Conservation (phyloP, 2,329 filamentous ascomycete genomes). For the Dothiorella sarmentorum region DNA sequence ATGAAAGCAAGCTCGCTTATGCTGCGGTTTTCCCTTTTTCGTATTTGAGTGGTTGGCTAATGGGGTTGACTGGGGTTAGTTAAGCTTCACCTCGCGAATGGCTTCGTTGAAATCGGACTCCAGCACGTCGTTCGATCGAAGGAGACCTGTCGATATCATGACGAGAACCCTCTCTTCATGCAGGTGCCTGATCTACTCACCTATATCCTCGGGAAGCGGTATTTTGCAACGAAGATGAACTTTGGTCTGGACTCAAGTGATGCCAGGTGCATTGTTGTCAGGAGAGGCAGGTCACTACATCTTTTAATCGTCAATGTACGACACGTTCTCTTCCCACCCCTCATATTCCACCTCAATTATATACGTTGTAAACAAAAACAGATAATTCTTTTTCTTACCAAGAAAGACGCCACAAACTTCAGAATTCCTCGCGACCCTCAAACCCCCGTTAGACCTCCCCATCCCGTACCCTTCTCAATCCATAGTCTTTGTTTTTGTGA, state of each 20-base stretch:
- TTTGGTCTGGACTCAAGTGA: no score
- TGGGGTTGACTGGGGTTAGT: background rate
- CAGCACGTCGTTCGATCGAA: background rate
- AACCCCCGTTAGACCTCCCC: background rate
- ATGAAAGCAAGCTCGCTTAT: background rate
- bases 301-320: no score
- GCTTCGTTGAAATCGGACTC: background rate
- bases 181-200: no score
- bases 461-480: background rate
- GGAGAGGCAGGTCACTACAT: no score
- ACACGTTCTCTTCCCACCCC: no score
- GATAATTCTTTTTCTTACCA: background rate
- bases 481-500: background rate
- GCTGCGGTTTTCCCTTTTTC: background rate
- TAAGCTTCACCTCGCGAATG: background rate
- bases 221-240: background rate
- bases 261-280: no score
- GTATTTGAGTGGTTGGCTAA: background rate
- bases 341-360: no score
- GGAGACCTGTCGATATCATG: background rate
- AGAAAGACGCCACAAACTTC: no score
- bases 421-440: background rate
- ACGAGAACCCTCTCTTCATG: background rate
- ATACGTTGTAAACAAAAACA: no score
- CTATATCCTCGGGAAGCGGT: no score